These are phyloP conservation scores for Fusarium scirpi DNA, from an alignment of 2,329 filamentous ascomycete genomes.

Conservation along the genomic window DNA sequence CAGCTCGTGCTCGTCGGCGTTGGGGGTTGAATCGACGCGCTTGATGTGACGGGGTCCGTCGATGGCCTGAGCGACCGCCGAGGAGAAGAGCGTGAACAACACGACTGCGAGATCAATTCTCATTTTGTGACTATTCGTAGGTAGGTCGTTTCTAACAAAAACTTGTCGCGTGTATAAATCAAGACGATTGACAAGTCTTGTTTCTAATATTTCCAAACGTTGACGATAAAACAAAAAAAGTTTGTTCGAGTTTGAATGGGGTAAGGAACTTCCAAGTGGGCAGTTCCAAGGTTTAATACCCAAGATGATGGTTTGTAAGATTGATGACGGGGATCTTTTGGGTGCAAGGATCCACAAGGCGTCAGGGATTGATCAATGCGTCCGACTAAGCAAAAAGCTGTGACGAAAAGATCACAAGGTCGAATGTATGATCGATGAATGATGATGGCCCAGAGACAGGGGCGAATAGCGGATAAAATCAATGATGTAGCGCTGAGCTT, in stretches of 20 bases:
- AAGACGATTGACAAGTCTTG: conserved; percentile 1
- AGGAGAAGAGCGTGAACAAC: conserved; percentile 47
- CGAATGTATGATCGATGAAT: conserved; percentile 6
- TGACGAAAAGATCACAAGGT: conserved; percentile 16
- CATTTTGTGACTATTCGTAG: conserved; percentile 45
- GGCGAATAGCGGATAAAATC: conserved; percentile 8
- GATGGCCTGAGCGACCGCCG: conserved; percentile 44
- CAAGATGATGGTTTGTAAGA: conserved; percentile 10
- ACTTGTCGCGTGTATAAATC: neutral
- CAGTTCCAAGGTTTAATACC: conserved; percentile 33
- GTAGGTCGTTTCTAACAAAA: neutral
- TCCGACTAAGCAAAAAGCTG: neutral
- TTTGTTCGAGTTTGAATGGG: conserved; percentile 5
- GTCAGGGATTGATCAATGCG: conserved; percentile 1
- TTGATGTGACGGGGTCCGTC: conserved; percentile 42
- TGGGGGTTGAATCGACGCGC: conserved; percentile 41
- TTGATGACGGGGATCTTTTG: conserved; percentile 27
- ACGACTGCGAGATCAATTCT: conserved; percentile 49
- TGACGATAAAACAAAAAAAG: neutral
- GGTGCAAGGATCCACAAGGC: conserved; percentile 23
- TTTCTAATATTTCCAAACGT: neutral
- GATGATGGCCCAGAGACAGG: neutral
- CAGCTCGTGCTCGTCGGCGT: conserved; percentile 57
- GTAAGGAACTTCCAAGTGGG: conserved; percentile 17
- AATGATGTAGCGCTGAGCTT: conserved; percentile 21